Evolutionary conservation across 106 monocot genomes (phyloP).

Genomic region (Dioscorea alata): DNA sequence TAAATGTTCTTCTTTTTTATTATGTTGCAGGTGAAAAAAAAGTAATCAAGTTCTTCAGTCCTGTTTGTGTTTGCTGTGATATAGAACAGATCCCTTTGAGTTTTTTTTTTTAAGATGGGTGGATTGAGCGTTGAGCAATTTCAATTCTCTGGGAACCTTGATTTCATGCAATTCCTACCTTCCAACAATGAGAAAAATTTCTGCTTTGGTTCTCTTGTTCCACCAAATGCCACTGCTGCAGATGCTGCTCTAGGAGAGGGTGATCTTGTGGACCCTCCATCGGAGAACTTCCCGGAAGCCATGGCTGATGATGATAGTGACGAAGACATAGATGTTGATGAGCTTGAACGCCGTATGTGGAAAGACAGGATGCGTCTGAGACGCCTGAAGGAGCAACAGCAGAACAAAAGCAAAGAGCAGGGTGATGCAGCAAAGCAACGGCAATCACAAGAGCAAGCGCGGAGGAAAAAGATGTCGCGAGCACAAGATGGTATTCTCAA

Average conservation of each 20-base stretch:
- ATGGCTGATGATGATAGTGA: constrained; percentile 9
- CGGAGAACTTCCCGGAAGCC: constrained; percentile 5
- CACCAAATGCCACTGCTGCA: neutral
- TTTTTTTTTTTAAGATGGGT: neutral
- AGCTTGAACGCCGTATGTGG: constrained; percentile 15
- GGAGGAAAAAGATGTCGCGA: constrained; percentile 36
- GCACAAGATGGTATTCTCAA: constrained; percentile 41
- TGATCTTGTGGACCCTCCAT: constrained; percentile 6
- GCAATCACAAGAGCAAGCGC: constrained; percentile 20
- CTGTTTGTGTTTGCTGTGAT: too few species aligned
- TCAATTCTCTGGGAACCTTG: constrained; percentile 2
- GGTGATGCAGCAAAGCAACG: constrained; percentile 15
- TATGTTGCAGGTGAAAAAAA: too few species aligned
- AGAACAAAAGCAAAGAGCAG: constrained; percentile 17
- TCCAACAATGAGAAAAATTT: constrained; percentile 4
- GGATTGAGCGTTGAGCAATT: neutral
- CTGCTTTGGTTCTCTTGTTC: constrained; percentile 5
- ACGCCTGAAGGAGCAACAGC: constrained; percentile 19
- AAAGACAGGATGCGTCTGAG: constrained; percentile 7
- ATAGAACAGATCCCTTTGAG: too few species aligned
- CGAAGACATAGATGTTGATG: constrained; percentile 10
- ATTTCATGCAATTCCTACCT: constrained; percentile 8
- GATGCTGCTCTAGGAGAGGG: constrained; percentile 1
- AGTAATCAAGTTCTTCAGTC: too few species aligned
- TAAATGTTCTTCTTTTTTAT: too few species aligned